Conservation (phyloP, 108 stramenopile species). For the Seminavis robusta region DNA sequence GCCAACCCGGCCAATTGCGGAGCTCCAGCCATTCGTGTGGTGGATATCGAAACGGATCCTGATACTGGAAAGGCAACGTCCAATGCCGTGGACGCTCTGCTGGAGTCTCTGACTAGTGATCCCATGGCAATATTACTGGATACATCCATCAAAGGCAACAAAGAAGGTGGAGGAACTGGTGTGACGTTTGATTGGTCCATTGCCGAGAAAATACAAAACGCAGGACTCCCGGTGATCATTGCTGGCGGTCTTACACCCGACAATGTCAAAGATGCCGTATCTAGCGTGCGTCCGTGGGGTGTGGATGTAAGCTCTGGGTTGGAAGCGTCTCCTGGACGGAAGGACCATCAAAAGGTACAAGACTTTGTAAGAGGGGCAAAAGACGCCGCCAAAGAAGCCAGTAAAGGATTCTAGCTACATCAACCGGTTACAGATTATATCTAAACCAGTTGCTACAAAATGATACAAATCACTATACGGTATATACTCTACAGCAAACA, state of each 20-base stretch:
- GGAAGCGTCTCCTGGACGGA: slow-evolving; percentile 82
- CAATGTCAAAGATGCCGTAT: slow-evolving; percentile 79
- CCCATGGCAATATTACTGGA: slow-evolving; percentile 89
- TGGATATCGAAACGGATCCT: slow-evolving; percentile 81
- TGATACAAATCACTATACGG: too few relatives aligned
- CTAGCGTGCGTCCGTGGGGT: slow-evolving; percentile 79
- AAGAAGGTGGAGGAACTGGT: slow-evolving; percentile 92
- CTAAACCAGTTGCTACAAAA: too few relatives aligned
- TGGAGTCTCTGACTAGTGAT: slow-evolving; percentile 59
- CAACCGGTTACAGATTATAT: too few relatives aligned
- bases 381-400: slow-evolving; percentile 70
- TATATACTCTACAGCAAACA: too few relatives aligned
- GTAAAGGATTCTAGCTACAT: slow-evolving; percentile 85
- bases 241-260: slow-evolving; percentile 93
- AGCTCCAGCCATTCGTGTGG: slow-evolving; percentile 90
- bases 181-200: slow-evolving; percentile 91
- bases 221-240: slow-evolving; percentile 93
- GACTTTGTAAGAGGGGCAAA: slow-evolving; percentile 76
- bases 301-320: slow-evolving; percentile 95
- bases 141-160: slow-evolving; percentile 85
- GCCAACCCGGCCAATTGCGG: slow-evolving; percentile 52
- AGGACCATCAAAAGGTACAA: slow-evolving; percentile 80
- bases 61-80: slow-evolving; percentile 44
- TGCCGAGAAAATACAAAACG: slow-evolving; percentile 75
- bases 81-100: slow-evolving; percentile 53